Evolutionary conservation across 441 rosid species (phyloP), one percentile per base, ranked within the genome.

Genomic region (Bocquillonia castaneifolia): DNA sequence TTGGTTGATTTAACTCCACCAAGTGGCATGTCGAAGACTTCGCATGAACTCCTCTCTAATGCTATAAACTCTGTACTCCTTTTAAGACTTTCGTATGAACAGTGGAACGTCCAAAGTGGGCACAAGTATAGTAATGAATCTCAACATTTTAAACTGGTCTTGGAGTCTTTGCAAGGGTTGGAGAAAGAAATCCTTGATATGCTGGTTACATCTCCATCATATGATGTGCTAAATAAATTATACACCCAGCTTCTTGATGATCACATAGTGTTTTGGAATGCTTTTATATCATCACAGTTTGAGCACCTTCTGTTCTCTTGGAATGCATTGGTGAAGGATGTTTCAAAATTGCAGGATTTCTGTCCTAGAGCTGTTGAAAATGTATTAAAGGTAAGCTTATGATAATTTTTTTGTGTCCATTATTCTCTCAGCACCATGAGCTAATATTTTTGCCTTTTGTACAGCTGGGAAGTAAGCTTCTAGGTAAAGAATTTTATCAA

Each of bases 241-340:
- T 92, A 80, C 73, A 55, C 75, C 6, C 72, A 78, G 69, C 85
- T 95, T 77, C 81, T 92, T 73, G 91, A 85, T 72, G 84, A 80
- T 67, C 99, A 95, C 79, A 68, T 81, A 26, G 67, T 68, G 58
- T 92, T 95, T 57, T 95, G 99, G 98, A 77, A 82, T 72, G 69
- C 79, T 75, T 63, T 89, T 66, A 59, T 67, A 65, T 75, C 90
- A 36, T 79, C 86, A 18, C 80, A 84, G 63, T 71, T 72, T 59
- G 92, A 92, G 63, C 42, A 53, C 65, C 48, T 77, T 78, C 56
- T 82, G 63, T 69, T 90, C 72, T 86, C 87, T 67, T 89, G 88
- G 87, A 85, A 79, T 63, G 81, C 86, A 44, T 84, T 95, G 83
- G 68, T 82, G 73, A 95, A 95, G 75, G 77, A 77, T 80, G 80